phyloP scores from a whole-genome alignment of 331 rosid genomes.

The Dryas integrifolia region DNA sequence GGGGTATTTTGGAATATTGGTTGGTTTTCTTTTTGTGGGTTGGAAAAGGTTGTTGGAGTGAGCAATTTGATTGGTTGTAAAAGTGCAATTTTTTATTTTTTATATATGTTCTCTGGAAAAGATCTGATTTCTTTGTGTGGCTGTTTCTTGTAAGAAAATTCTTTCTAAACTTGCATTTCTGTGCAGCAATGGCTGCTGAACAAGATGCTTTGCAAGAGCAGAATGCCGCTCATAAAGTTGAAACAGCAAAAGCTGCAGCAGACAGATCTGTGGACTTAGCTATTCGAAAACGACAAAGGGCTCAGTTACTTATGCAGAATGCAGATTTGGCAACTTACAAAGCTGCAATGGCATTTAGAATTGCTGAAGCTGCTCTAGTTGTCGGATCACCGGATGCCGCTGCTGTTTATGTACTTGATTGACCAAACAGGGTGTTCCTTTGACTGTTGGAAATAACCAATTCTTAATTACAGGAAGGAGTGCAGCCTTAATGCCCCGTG shows the following conservation, averaged over 20 bases:
- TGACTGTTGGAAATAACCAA: slow-evolving; percentile 26
- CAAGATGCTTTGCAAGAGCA: slow-evolving; percentile 55
- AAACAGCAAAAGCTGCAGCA: slow-evolving; percentile 64
- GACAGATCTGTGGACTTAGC: slow-evolving; percentile 53
- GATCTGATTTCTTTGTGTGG: background rate
- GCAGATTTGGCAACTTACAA: slow-evolving; percentile 82
- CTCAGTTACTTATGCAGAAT: slow-evolving; percentile 72
- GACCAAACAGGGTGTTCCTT: slow-evolving; percentile 32
- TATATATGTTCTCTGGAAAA: background rate
- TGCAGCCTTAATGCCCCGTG: slow-evolving; percentile 27
- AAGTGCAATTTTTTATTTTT: no score
- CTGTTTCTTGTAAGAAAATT: background rate
- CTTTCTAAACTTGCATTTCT: slow-evolving; percentile 6
- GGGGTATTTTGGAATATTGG: background rate
- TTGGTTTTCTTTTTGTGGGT: background rate
- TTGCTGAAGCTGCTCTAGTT: slow-evolving; percentile 71
- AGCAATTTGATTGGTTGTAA: background rate
- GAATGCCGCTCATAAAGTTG: slow-evolving; percentile 39
- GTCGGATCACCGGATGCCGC: slow-evolving; percentile 45
- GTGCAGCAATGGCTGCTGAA: slow-evolving; percentile 58
- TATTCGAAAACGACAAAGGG: slow-evolving; percentile 61
- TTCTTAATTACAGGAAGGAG: slow-evolving; percentile 37
- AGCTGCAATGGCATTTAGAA: slow-evolving; percentile 68
- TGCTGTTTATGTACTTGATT: slow-evolving; percentile 60
- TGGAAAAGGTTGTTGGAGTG: background rate